Evolutionary conservation across 228 moss, liverwort and hornwort species (phyloP).

Genomic region (Sphagnum fallax): DNA sequence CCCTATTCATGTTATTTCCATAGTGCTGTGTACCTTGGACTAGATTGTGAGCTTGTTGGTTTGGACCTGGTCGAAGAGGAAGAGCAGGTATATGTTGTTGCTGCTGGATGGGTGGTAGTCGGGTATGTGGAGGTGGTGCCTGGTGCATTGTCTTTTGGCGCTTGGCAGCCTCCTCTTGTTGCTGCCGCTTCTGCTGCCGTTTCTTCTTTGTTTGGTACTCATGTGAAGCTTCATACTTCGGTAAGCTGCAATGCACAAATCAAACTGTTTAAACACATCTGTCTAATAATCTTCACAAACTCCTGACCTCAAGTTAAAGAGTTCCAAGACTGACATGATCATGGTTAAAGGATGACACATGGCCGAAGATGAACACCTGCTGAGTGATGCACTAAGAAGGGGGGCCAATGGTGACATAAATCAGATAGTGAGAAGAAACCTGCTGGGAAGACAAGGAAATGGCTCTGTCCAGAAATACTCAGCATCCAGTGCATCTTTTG

Average conservation of each 20-base stretch:
- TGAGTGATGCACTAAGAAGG: too few relatives aligned
- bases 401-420: too few relatives aligned
- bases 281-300: too few relatives aligned
- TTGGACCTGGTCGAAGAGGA: constrained; percentile 45
- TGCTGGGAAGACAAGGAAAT: constrained; percentile 74
- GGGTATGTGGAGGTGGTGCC: constrained; percentile 32
- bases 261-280: too few relatives aligned
- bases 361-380: too few relatives aligned
- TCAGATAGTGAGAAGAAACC: constrained; percentile 16
- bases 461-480: constrained; percentile 98
- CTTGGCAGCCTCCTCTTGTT: constrained; percentile 76
- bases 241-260: constrained; percentile 42
- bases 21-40: constrained; percentile 39
- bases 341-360: too few relatives aligned
- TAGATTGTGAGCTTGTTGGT: constrained; percentile 52
- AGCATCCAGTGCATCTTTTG: constrained; percentile 92
- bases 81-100: constrained; percentile 11
- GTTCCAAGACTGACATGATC: too few relatives aligned
- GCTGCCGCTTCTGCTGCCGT: constrained; percentile 85
- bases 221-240: constrained; percentile 89
- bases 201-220: constrained; percentile 98
- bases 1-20: constrained; percentile 31
- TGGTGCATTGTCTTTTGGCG: constrained; percentile 72
- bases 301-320: too few relatives aligned
- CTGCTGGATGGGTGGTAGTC: constrained; percentile 51